Evolutionary conservation across 2,329 filamentous ascomycete species (phyloP).

Genomic region (Botryotinia globosa): DNA sequence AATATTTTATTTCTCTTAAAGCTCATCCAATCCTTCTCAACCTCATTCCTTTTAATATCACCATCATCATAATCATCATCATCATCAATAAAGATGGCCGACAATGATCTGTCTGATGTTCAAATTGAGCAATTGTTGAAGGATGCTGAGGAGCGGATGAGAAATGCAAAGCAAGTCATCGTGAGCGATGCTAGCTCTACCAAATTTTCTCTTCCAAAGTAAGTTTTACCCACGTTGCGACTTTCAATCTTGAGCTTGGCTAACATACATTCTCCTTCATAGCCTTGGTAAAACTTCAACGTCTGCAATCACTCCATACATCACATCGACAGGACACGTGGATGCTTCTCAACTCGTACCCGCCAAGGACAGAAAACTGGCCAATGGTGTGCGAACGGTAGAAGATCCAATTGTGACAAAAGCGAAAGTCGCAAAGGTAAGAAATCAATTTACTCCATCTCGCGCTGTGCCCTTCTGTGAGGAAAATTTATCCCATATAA

Average conservation of each 20-base stretch:
- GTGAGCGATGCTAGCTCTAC: conserved; percentile 8
- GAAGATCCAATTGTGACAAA: conserved; percentile 51
- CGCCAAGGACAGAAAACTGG: conserved; percentile 46
- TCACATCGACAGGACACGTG: conserved; percentile 50
- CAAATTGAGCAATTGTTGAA: conserved; percentile 62
- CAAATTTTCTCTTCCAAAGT: conserved; percentile 24
- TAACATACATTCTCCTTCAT: background rate
- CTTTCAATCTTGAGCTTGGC: background rate
- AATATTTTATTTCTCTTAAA: conserved; percentile 14
- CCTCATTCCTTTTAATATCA: background rate
- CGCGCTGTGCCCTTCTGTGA: conserved; percentile 53
- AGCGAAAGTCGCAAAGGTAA: conserved; percentile 51
- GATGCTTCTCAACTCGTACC: conserved; percentile 51
- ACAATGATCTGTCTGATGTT: conserved; percentile 56
- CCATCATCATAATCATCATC: conserved; percentile 6
- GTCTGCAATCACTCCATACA: conserved; percentile 48
- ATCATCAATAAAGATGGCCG: conserved; percentile 29
- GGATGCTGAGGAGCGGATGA: conserved; percentile 59
- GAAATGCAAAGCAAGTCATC: conserved; percentile 39
- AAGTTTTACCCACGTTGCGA: background rate
- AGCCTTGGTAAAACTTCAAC: conserved; percentile 15
- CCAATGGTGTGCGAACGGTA: conserved; percentile 50
- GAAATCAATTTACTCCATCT: conserved; percentile 25
- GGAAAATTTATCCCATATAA: conserved; percentile 68
- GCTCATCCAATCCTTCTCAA: background rate